Conservation (phyloP, 202 grass and related monocot genomes). For the Tripidium arundinaceum region DNA sequence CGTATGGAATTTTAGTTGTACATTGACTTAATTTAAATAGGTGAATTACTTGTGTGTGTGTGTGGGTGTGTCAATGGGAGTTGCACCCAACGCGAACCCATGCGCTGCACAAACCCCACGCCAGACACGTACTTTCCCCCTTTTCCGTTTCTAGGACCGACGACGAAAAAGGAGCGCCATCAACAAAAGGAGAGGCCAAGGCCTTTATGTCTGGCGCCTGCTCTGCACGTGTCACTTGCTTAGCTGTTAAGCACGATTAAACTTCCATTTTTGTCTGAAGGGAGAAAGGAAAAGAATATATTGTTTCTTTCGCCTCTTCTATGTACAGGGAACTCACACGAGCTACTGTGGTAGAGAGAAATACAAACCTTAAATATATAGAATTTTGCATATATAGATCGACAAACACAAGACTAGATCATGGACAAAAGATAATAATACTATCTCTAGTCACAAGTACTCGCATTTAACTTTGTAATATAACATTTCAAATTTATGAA, state of each 20-base stretch:
- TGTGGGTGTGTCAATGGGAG: constrained; percentile 7
- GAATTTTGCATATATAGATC: too few species aligned
- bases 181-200: background rate
- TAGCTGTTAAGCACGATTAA: background rate
- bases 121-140: background rate
- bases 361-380: too few species aligned
- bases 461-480: background rate
- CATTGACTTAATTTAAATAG: too few species aligned
- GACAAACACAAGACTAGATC: too few species aligned
- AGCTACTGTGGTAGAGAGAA: too few species aligned
- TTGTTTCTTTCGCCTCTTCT: too few species aligned
- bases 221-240: background rate
- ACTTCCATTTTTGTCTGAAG: background rate
- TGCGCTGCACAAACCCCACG: background rate
- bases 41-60: too few species aligned
- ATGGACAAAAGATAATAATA: background rate
- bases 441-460: background rate
- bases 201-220: background rate
- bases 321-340: too few species aligned
- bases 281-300: too few species aligned
- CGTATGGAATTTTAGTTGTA: too few species aligned
- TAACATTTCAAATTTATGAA: too few species aligned
- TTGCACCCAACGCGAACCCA: constrained; percentile 35
- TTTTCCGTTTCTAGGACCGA: background rate
- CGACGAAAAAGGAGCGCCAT: background rate